Evolutionary conservation across 345 rosid species (phyloP).

Genomic region (Heritiera littoralis): DNA sequence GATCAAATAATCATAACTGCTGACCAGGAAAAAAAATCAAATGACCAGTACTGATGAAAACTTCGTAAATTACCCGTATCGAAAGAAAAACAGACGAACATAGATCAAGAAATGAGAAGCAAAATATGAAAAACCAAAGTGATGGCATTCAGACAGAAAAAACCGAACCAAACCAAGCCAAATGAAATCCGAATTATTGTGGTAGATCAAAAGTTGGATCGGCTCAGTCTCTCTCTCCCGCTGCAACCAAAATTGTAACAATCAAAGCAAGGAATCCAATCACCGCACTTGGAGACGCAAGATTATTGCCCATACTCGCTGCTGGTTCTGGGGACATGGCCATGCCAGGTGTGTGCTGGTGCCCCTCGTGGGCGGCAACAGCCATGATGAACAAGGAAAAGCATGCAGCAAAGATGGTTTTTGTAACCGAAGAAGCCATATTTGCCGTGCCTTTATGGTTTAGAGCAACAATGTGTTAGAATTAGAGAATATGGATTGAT

Average conservation of each 20-base stretch:
- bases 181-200: background rate
- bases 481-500: background rate
- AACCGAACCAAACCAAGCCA: background rate
- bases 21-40: too few relatives aligned
- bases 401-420: slow-evolving; percentile 8
- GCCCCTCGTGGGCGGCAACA: slow-evolving; percentile 16
- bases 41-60: background rate
- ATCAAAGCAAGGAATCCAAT: background rate
- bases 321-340: slow-evolving; percentile 1
- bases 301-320: background rate
- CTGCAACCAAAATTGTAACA: background rate
- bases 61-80: background rate
- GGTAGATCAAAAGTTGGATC: background rate
- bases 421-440: background rate
- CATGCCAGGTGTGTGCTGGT: slow-evolving; percentile 13
- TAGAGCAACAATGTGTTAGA: background rate
- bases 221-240: background rate
- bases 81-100: background rate
- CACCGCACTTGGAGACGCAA: background rate
- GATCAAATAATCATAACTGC: background rate
- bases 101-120: background rate
- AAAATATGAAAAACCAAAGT: background rate
- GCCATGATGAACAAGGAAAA: slow-evolving; percentile 3
- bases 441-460: background rate
- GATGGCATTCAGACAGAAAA: background rate